Conservation (phyloP, 768 basidiomycete species). For the Auricularia auricula-judae region DNA sequence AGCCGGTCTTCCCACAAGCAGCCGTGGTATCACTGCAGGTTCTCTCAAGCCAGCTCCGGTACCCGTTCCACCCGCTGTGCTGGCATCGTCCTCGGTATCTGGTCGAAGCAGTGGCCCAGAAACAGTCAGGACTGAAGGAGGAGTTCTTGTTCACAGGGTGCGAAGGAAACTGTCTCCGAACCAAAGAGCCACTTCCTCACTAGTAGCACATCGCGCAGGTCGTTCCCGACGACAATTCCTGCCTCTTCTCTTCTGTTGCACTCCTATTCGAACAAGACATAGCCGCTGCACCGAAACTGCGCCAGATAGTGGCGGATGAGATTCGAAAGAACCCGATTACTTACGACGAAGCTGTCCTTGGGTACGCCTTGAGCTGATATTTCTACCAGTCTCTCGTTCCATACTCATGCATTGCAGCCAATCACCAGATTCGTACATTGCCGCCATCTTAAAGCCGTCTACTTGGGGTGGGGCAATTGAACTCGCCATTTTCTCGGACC, state of each 20-base stretch:
- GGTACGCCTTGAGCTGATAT: constrained; percentile 33
- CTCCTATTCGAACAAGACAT: constrained; percentile 79
- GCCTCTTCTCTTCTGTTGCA: constrained; percentile 65
- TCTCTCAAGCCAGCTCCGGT: constrained; percentile 8
- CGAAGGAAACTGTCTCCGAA: no score
- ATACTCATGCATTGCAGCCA: constrained; percentile 29
- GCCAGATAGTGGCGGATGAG: constrained; percentile 74
- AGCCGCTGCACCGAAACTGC: constrained; percentile 53
- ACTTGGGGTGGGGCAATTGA: constrained; percentile 96
- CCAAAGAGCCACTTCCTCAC: no score
- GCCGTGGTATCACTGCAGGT: constrained; percentile 9
- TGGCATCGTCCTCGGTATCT: constrained; percentile 1
- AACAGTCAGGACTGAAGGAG: constrained; percentile 49
- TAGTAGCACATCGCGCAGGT: no score
- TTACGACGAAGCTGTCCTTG: constrained; percentile 80
- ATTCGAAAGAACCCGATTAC: constrained; percentile 60
- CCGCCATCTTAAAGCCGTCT: constrained; percentile 64
- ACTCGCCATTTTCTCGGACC: constrained; percentile 68
- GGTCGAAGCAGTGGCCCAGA: constrained; percentile 18
- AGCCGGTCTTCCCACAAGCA: no score
- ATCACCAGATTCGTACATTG: constrained; percentile 59
- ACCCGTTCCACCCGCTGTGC: constrained; percentile 10
- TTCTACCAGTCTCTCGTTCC: constrained; percentile 7
- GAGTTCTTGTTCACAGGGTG: constrained; percentile 64
- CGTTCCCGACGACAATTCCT: no score